Evolutionary conservation across 208 protist genomes (phyloP).

Genomic region (Trypanosoma cruzi): DNA sequence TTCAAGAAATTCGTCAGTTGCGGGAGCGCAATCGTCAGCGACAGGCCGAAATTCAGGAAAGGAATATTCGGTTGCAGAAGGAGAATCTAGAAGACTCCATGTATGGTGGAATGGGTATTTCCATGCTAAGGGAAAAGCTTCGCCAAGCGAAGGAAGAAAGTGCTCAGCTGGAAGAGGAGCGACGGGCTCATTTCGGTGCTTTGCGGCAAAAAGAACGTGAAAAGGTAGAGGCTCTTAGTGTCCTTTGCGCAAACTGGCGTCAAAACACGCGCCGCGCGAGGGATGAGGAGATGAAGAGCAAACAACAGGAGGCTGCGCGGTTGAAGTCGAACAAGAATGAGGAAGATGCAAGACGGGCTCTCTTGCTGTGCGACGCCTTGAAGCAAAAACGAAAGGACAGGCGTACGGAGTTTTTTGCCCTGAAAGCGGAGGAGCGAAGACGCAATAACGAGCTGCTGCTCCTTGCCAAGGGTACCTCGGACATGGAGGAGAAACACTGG

Average conservation of each 20-base stretch:
- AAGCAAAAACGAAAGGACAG: constrained; percentile 40
- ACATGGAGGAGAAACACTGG: constrained; percentile 76
- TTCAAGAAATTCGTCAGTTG: constrained; percentile 64
- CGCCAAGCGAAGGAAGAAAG: constrained; percentile 12
- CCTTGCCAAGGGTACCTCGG: constrained; percentile 50
- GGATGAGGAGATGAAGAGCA: constrained; percentile 30
- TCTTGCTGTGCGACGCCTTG: constrained; percentile 54
- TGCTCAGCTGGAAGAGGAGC: constrained; percentile 15
- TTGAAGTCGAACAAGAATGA: constrained; percentile 33
- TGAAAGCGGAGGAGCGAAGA: constrained; percentile 48
- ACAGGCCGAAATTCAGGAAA: constrained; percentile 27
- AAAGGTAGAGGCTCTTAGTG: constrained; percentile 21
- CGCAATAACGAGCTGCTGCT: constrained; percentile 62
- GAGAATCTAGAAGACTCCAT: not conserved
- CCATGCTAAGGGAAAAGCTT: constrained; percentile 14
- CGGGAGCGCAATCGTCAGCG: constrained; percentile 48
- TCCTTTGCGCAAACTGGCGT: constrained; percentile 36
- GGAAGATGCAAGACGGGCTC: constrained; percentile 45
- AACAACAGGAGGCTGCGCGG: constrained; percentile 24
- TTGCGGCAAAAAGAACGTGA: constrained; percentile 17
- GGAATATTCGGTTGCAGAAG: constrained; percentile 4
- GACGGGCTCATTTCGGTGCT: constrained; percentile 9
- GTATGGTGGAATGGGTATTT: constrained; percentile 13
- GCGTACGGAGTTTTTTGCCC: constrained; percentile 27
- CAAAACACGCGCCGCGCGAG: constrained; percentile 33